These are phyloP conservation scores for Amylocystis lapponica DNA, from an alignment of 768 basidiomycete genomes.

Conservation along the genomic window DNA sequence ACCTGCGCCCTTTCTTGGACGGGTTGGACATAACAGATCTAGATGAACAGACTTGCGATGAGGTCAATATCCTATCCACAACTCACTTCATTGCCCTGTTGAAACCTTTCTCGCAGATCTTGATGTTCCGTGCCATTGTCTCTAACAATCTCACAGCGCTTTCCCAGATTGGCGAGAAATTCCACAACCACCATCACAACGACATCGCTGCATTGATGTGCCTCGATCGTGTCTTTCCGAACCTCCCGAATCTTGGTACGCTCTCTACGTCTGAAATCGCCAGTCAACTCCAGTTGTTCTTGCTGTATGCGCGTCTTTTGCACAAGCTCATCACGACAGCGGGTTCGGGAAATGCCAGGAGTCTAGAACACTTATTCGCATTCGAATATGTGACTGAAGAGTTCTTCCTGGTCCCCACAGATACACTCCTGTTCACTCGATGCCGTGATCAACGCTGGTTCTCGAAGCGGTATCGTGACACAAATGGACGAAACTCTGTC, in stretches of 20 bases:
- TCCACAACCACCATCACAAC: conserved; percentile 22
- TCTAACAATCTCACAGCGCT: conserved; percentile 23
- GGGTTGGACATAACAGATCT: neutral
- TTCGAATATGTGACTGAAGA: no score
- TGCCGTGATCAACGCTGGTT: neutral
- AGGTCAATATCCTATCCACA: conserved; percentile 11
- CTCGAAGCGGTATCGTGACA: no score
- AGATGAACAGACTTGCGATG: conserved; percentile 1
- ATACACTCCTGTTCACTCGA: conserved; percentile 20
- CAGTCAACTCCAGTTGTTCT: conserved; percentile 28
- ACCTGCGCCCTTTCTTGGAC: conserved; percentile 1
- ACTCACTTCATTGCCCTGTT: no score
- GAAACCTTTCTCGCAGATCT: conserved; percentile 17
- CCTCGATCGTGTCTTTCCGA: conserved; percentile 35
- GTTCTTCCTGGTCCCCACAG: conserved; percentile 21
- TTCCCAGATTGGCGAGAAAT: conserved; percentile 25
- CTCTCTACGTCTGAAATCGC: conserved; percentile 22
- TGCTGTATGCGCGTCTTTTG: conserved; percentile 20
- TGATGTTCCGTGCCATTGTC: conserved; percentile 32
- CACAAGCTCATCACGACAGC: neutral
- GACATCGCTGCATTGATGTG: conserved; percentile 34
- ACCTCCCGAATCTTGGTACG: conserved; percentile 20
- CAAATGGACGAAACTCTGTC: no score
- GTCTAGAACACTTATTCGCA: neutral
- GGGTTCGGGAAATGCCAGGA: no score